phyloP scores from a whole-genome alignment of 176 grass and related monocot species.

The Carex kokanica region DNA sequence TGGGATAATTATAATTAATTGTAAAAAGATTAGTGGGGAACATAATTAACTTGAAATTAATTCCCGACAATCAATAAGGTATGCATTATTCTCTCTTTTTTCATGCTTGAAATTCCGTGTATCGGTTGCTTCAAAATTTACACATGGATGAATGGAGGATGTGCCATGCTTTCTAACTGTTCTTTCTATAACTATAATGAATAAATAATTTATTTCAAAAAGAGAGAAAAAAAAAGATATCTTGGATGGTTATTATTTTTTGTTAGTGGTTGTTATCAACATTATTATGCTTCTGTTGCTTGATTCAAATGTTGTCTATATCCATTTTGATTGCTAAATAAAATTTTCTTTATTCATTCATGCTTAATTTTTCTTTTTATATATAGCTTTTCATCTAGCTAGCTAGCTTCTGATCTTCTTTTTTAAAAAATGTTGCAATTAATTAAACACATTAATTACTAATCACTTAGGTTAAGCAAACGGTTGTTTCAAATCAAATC shows the following conservation, averaged over 20 bases:
- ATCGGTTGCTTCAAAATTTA: not conserved
- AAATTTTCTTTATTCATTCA: not conserved
- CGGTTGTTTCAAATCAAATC: constrained; percentile 8
- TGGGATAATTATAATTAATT: constrained; percentile 13
- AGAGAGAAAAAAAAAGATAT: not conserved
- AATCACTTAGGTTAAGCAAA: not conserved
- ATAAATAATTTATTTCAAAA: not conserved
- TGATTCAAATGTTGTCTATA: constrained; percentile 1
- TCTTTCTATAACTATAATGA: not conserved
- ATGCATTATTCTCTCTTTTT: not conserved
- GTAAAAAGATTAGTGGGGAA: constrained; percentile 25
- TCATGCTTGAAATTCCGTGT: not conserved
- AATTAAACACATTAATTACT: no score
- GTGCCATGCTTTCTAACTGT: not conserved
- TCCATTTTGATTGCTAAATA: not conserved
- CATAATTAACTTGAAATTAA: constrained; percentile 26
- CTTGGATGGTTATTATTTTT: not conserved
- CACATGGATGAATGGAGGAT: constrained; percentile 10
- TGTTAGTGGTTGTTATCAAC: not conserved
- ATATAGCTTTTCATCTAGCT: not conserved
- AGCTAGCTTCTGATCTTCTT: not conserved
- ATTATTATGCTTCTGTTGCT: not conserved
- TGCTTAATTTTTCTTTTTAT: not conserved
- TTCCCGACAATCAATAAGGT: constrained; percentile 17
- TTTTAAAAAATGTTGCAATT: not conserved